phyloP scores from a whole-genome alignment of 805 yeast species.

The Metschnikowia gruessii region DNA sequence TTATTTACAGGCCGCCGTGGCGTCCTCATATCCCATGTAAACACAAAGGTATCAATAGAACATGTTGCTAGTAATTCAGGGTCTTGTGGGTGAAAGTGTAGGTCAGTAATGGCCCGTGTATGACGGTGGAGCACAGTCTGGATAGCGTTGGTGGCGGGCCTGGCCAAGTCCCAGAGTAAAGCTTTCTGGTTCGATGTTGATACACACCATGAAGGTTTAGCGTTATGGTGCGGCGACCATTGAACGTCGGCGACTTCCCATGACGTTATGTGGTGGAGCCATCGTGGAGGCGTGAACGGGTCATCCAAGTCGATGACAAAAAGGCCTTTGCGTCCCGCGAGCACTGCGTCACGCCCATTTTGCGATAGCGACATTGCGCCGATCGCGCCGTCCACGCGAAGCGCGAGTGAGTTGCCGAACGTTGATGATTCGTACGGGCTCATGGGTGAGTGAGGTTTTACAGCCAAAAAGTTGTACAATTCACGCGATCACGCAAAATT shows the following conservation, averaged over 20 bases:
- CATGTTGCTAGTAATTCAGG: conserved; percentile 91
- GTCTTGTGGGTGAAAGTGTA: conserved; percentile 82
- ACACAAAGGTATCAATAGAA: conserved; percentile 83
- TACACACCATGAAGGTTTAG: conserved; percentile 86
- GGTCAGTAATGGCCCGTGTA: conserved; percentile 91
- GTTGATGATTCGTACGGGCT: conserved; percentile 43
- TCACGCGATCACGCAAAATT: too few species aligned
- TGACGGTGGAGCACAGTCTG: conserved; percentile 88
- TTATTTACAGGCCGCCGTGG: conserved; percentile 69
- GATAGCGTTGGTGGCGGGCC: conserved; percentile 69
- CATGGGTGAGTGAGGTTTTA: conserved; percentile 5
- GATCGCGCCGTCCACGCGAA: conserved; percentile 87
- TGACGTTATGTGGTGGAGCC: conserved; percentile 86
- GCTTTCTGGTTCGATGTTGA: conserved; percentile 96
- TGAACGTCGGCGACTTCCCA: conserved; percentile 99
- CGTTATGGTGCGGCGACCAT: conserved; percentile 93
- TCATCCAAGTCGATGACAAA: conserved; percentile 91
- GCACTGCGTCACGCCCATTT: conserved; percentile 86
- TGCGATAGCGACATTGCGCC: conserved; percentile 90
- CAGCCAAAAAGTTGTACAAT: too few species aligned
- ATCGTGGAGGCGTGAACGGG: conserved; percentile 91
- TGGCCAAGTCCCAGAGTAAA: conserved; percentile 84
- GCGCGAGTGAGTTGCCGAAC: conserved; percentile 76
- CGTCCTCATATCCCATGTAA: conserved; percentile 86
- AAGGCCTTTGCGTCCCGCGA: conserved; percentile 81